Evolutionary conservation across 1,284 basidiomycete species (phyloP).

Genomic region (Cryptococcus hybrid): DNA sequence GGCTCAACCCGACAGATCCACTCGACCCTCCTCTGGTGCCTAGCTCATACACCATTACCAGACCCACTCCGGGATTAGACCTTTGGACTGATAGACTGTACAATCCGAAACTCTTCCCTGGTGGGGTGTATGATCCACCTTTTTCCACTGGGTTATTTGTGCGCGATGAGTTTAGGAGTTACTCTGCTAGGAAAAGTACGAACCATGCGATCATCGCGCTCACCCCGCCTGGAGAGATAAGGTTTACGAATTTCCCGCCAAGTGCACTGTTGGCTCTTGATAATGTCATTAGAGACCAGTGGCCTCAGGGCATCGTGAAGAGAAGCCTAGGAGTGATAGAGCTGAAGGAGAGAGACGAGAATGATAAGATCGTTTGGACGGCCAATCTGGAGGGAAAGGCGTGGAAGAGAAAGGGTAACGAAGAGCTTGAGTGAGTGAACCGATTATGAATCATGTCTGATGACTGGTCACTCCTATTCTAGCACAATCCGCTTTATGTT

Average conservation of each 20-base stretch:
- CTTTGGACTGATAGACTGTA: conserved; percentile 12
- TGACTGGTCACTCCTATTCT: neutral
- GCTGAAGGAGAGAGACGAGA: conserved; percentile 7
- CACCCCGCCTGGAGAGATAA: conserved; percentile 16
- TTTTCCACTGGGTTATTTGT: conserved; percentile 19
- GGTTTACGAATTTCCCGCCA: conserved; percentile 32
- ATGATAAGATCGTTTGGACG: conserved; percentile 22
- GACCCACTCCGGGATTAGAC: neutral
- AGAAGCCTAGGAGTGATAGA: conserved; percentile 19
- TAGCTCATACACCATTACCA: neutral
- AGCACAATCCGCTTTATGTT: conserved; percentile 40
- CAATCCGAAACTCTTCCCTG: conserved; percentile 31
- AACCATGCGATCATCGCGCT: conserved; percentile 37
- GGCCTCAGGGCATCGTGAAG: conserved; percentile 22
- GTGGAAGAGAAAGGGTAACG: conserved; percentile 39
- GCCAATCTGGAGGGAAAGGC: conserved; percentile 31
- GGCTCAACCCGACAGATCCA: conserved; percentile 1
- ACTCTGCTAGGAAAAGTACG: conserved; percentile 1
- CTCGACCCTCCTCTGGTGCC: neutral
- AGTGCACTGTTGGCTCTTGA: conserved; percentile 24
- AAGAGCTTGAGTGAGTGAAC: conserved; percentile 42
- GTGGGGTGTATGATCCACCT: conserved; percentile 6
- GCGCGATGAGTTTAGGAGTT: conserved; percentile 27
- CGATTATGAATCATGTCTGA: neutral
- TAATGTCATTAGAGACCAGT: conserved; percentile 15